A percentile compares a stretch with the other conserved stretches of the same genome.
Evolutionary conservation across 768 basidiomycete species (phyloP).

Genomic region (Hygrocybe coccinea): DNA sequence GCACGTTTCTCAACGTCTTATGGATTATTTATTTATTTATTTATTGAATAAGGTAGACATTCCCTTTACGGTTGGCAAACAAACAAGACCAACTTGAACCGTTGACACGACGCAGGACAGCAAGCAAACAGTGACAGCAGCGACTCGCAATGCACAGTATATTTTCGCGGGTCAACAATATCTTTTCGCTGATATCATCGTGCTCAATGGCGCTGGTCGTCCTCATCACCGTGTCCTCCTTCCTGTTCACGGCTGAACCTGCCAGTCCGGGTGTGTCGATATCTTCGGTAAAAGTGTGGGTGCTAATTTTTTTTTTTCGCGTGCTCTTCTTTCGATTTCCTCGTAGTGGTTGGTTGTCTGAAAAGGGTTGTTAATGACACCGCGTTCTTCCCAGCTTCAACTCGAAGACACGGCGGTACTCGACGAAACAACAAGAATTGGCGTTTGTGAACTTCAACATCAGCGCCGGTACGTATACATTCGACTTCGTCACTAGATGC

Average conservation of each 20-base stretch:
- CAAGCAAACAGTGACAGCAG: too few relatives aligned
- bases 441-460: conserved; percentile 80
- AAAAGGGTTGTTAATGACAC: too few relatives aligned
- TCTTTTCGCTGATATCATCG: conserved; percentile 67
- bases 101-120: too few relatives aligned
- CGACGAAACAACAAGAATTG: conserved; percentile 63
- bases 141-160: conserved; percentile 70
- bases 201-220: conserved; percentile 69
- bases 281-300: conserved; percentile 74
- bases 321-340: too few relatives aligned
- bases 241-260: conserved; percentile 56
- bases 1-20: too few relatives aligned
- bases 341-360: background rate
- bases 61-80: too few relatives aligned
- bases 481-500: background rate
- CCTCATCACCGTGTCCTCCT: conserved; percentile 68
- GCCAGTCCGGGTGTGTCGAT: conserved; percentile 50
- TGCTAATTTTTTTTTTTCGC: conserved; percentile 6
- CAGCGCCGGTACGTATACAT: conserved; percentile 55
- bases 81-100: too few relatives aligned
- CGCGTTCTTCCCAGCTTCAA: conserved; percentile 38
- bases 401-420: conserved; percentile 49
- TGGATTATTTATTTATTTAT: too few relatives aligned
- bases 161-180: conserved; percentile 66
- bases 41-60: too few relatives aligned